Conservation (phyloP, 129 eudicot genomes). For the Flaveria bidentis region DNA sequence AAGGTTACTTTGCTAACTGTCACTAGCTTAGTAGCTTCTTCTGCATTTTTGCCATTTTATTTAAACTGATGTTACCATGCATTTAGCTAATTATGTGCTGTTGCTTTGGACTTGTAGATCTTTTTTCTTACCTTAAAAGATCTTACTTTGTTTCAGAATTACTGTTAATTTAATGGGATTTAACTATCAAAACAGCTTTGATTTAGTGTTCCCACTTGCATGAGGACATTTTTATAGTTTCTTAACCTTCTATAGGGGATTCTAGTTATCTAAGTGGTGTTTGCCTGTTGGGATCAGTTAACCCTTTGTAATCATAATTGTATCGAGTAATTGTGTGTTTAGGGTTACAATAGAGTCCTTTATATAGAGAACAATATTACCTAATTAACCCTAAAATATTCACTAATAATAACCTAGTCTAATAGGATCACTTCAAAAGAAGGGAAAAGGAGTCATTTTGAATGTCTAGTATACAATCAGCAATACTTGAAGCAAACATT, state of each 20-base stretch:
- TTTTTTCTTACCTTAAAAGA: background rate
- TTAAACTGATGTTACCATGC: background rate
- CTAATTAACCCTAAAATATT: no score
- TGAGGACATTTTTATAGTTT: background rate
- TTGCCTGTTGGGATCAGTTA: no score
- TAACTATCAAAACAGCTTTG: no score
- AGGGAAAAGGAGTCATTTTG: slow-evolving; percentile 12
- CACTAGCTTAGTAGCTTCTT: slow-evolving; percentile 18
- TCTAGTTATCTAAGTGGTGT: background rate
- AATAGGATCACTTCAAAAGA: background rate
- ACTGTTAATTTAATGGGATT: background rate
- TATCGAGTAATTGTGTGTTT: no score
- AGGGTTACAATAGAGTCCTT: no score
- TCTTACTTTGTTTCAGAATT: background rate
- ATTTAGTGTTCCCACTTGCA: background rate
- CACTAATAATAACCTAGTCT: no score
- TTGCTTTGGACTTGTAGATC: slow-evolving; percentile 8
- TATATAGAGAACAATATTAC: no score
- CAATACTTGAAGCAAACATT: background rate
- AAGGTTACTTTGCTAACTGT: slow-evolving; percentile 49
- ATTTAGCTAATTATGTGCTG: background rate
- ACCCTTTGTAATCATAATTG: no score
- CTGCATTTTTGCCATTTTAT: slow-evolving; percentile 10
- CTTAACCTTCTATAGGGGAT: background rate
- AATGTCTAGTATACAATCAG: slow-evolving; percentile 13